Conservation (phyloP, 1,284 basidiomycete species). For the Caloboletus inedulis region DNA sequence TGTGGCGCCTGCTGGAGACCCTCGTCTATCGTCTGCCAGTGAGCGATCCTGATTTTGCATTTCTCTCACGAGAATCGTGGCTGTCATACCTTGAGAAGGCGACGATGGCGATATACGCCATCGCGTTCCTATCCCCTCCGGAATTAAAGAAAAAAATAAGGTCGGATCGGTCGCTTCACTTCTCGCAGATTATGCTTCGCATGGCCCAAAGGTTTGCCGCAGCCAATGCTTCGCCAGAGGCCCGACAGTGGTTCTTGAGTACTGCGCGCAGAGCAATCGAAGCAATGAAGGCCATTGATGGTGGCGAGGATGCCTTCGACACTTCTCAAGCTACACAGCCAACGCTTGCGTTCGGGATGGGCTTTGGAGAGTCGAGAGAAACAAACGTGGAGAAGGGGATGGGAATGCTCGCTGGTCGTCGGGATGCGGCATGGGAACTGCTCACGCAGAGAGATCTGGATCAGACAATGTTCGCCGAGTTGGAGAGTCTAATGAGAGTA, state of each 20-base stretch:
- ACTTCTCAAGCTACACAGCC: conserved; percentile 53
- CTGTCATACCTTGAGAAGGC: conserved; percentile 78
- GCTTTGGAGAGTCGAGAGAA: conserved; percentile 71
- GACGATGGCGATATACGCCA: conserved; percentile 79
- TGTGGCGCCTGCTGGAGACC: conserved; percentile 64
- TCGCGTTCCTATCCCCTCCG: conserved; percentile 81
- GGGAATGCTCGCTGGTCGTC: conserved; percentile 72
- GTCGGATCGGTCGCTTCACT: conserved; percentile 52
- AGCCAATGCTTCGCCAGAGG: conserved; percentile 42
- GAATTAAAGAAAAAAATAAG: conserved; percentile 70
- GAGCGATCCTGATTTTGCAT: conserved; percentile 70
- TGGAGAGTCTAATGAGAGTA: conserved; percentile 72
- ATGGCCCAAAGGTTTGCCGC: conserved; percentile 60
- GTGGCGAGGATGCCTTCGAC: conserved; percentile 72
- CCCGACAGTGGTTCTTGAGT: conserved; percentile 55
- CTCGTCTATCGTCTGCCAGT: conserved; percentile 84
- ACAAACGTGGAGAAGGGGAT: conserved; percentile 61
- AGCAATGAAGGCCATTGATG: conserved; percentile 82
- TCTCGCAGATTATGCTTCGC: conserved; percentile 61
- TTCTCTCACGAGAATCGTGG: conserved; percentile 66
- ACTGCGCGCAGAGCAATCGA: conserved; percentile 78
- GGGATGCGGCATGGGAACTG: conserved; percentile 66
- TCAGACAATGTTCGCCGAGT: conserved; percentile 64
- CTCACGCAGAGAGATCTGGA: conserved; percentile 68
- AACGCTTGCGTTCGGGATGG: conserved; percentile 70